Evolutionary conservation across 2,329 filamentous ascomycete species (phyloP).

Genomic region (Xylaria sp.): DNA sequence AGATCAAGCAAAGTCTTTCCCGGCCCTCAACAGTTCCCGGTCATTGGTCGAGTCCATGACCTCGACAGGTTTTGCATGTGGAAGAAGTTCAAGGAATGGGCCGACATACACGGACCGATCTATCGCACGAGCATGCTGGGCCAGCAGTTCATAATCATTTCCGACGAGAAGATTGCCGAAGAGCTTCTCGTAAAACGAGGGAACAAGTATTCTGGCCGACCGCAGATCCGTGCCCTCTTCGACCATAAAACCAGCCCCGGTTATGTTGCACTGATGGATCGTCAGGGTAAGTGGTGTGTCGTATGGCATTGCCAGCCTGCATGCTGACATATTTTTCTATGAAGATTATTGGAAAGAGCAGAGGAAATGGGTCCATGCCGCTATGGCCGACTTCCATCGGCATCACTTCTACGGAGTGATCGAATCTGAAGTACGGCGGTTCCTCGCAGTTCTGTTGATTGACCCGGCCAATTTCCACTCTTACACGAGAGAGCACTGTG

Average conservation of each 20-base stretch:
- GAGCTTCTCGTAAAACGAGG: conserved; percentile 56
- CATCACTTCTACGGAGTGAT: conserved; percentile 55
- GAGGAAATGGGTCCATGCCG: conserved; percentile 58
- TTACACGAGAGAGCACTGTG: conserved; percentile 55
- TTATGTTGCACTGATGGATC: conserved; percentile 58
- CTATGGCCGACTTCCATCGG: conserved; percentile 50
- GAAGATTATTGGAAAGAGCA: conserved; percentile 55
- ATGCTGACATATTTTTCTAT: background rate
- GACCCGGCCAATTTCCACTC: conserved; percentile 53
- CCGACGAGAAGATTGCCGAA: conserved; percentile 54
- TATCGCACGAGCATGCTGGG: conserved; percentile 43
- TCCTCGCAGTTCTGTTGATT: conserved; percentile 52
- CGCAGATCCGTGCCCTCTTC: conserved; percentile 56
- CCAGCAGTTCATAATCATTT: conserved; percentile 48
- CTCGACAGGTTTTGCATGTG: conserved; percentile 53
- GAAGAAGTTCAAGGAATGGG: conserved; percentile 53
- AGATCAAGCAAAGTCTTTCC: conserved; percentile 46
- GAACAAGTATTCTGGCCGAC: conserved; percentile 56
- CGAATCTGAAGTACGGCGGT: conserved; percentile 53
- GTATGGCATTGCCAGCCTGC: background rate
- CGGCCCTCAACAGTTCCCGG: conserved; percentile 53
- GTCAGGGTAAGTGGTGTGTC: conserved; percentile 47
- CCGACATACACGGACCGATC: conserved; percentile 40
- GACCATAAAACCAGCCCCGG: conserved; percentile 54
- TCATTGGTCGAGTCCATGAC: conserved; percentile 56